Evolutionary conservation across 495 filamentous ascomycete species (phyloP).

Genomic region (Aspergillus cristatus): DNA sequence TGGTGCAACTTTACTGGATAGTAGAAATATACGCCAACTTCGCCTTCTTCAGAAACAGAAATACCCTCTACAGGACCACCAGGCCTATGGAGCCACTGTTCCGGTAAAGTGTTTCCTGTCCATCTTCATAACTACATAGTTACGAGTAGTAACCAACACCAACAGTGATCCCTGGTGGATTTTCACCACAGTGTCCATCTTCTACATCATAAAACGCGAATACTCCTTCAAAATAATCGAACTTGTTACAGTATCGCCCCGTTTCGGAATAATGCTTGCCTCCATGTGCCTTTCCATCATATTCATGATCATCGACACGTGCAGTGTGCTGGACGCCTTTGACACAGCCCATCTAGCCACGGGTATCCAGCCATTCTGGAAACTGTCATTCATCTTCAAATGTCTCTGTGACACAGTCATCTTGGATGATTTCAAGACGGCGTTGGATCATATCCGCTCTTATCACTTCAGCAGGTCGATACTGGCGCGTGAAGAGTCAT

Average conservation of each 20-base stretch:
- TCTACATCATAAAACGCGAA: constrained; percentile 44
- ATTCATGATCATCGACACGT: constrained; percentile 44
- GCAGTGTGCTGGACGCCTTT: constrained; percentile 24
- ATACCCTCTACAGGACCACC: constrained; percentile 38
- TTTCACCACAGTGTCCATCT: constrained; percentile 39
- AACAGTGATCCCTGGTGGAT: constrained; percentile 55
- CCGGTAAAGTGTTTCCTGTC: constrained; percentile 15
- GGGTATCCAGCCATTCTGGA: constrained; percentile 34
- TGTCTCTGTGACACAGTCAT: constrained; percentile 50
- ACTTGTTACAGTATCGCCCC: constrained; percentile 40
- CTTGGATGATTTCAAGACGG: constrained; percentile 55
- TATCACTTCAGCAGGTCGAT: too few relatives aligned
- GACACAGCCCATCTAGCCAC: constrained; percentile 17
- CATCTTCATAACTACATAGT: not conserved
- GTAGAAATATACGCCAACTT: constrained; percentile 43
- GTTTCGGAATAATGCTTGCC: constrained; percentile 47
- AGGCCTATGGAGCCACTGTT: constrained; percentile 46
- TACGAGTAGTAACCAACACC: too few relatives aligned
- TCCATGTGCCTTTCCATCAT: constrained; percentile 45
- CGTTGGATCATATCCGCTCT: too few relatives aligned
- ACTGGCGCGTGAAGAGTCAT: too few relatives aligned
- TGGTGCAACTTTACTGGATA: constrained; percentile 38
- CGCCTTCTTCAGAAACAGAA: constrained; percentile 42
- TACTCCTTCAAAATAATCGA: constrained; percentile 43
- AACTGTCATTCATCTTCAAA: constrained; percentile 50